Percentiles rank a stretch among this genome's conserved stretches.
These are phyloP conservation scores for Ottelia alismoides DNA, from an alignment of 106 monocot species.

Conservation along the genomic window DNA sequence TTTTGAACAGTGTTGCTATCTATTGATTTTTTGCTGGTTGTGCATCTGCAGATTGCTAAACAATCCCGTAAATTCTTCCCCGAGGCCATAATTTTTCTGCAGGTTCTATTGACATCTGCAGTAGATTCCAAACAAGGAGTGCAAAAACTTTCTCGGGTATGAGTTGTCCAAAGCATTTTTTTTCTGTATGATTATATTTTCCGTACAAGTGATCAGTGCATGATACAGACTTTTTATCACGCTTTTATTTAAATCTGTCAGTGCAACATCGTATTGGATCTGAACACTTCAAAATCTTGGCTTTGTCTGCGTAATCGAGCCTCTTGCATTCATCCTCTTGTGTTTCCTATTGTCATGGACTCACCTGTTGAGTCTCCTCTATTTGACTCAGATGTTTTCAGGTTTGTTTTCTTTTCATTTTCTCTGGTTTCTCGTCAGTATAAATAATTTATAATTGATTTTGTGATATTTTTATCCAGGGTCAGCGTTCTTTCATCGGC, in stretches of 20 bases:
- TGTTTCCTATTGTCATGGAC: constrained; percentile 47
- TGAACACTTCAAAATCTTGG: constrained; percentile 54
- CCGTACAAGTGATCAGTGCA: no score
- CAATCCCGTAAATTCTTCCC: constrained; percentile 79
- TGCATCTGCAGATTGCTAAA: constrained; percentile 36
- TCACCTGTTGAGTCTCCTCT: constrained; percentile 42
- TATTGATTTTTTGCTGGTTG: background rate
- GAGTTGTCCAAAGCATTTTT: no score
- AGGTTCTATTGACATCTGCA: constrained; percentile 46
- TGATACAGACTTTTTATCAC: background rate
- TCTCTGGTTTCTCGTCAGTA: background rate
- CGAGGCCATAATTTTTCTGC: constrained; percentile 61
- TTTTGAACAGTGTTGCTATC: background rate
- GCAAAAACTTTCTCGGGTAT: constrained; percentile 38
- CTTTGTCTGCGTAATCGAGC: constrained; percentile 31
- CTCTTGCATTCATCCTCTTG: constrained; percentile 27
- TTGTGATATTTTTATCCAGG: constrained; percentile 16
- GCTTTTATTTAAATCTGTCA: constrained; percentile 8
- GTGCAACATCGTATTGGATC: constrained; percentile 33
- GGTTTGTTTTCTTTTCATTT: constrained; percentile 23
- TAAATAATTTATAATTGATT: constrained; percentile 5
- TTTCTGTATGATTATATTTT: no score
- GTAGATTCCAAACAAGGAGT: constrained; percentile 22
- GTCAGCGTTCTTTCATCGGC: constrained; percentile 48
- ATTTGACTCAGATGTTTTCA: constrained; percentile 72